phyloP scores from a whole-genome alignment of 345 rosid species.

The Conringia planisiliqua region DNA sequence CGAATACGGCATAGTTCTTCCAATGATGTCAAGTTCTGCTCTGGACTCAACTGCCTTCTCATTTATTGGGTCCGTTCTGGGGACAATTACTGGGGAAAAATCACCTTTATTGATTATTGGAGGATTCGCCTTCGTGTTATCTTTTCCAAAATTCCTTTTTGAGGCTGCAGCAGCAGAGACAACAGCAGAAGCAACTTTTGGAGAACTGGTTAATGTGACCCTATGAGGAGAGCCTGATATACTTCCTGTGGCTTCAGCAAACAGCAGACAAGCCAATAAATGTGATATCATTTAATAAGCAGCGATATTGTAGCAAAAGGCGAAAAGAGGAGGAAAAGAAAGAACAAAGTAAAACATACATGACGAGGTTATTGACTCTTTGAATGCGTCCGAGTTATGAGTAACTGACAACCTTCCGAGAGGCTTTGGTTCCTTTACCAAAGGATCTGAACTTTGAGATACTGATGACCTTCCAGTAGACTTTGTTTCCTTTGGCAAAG shows the following conservation, averaged over 20 bases:
- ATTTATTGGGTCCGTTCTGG: slow-evolving; percentile 54
- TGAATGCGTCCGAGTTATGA: slow-evolving; percentile 62
- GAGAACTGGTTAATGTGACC: slow-evolving; percentile 45
- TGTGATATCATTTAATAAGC: slow-evolving; percentile 17
- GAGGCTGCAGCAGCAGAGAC: slow-evolving; percentile 45
- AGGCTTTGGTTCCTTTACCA: slow-evolving; percentile 69
- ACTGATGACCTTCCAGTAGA: slow-evolving; percentile 46
- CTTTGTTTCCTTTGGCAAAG: slow-evolving; percentile 26
- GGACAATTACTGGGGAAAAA: slow-evolving; percentile 65
- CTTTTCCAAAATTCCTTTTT: slow-evolving; percentile 54
- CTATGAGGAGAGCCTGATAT: slow-evolving; percentile 72
- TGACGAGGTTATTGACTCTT: slow-evolving; percentile 56
- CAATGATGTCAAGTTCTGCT: slow-evolving; percentile 73
- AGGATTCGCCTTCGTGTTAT: slow-evolving; percentile 45
- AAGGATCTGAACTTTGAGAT: slow-evolving; percentile 51
- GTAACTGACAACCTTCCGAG: slow-evolving; percentile 70
- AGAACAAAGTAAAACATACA: slow-evolving; percentile 49
- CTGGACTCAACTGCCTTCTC: slow-evolving; percentile 68
- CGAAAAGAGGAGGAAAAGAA: background rate
- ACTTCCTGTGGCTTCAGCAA: slow-evolving; percentile 77
- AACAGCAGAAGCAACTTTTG: slow-evolving; percentile 42
- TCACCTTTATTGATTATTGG: slow-evolving; percentile 56
- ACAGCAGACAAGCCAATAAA: slow-evolving; percentile 39
- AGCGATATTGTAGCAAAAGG: background rate
- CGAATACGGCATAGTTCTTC: slow-evolving; percentile 97